Conservation (phyloP, 176 grass and related monocot genomes). For the Hyparrhenia diplandra region DNA sequence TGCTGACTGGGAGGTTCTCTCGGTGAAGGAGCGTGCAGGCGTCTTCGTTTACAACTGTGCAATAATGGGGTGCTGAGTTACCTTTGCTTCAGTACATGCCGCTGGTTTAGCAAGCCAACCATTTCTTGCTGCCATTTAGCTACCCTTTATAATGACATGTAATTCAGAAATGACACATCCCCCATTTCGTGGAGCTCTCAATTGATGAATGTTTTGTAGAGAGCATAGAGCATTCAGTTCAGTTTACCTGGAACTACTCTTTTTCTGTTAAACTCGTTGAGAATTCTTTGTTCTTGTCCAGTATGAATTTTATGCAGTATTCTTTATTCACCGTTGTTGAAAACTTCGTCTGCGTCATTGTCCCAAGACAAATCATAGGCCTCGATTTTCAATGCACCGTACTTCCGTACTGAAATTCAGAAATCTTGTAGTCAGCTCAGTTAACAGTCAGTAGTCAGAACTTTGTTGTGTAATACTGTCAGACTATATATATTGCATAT, state of each 20-base stretch:
- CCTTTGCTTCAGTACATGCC: conserved; percentile 21
- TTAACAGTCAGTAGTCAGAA: neutral
- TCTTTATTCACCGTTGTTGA: conserved; percentile 35
- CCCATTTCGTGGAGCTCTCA: conserved; percentile 42
- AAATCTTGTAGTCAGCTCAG: neutral
- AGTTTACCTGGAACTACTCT: conserved; percentile 52
- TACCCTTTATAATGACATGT: conserved; percentile 47
- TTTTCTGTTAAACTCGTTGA: conserved; percentile 21
- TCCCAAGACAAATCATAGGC: neutral
- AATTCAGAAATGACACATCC: conserved; percentile 53
- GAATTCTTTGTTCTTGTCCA: conserved; percentile 30
- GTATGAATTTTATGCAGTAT: conserved; percentile 33
- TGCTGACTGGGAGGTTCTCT: conserved; percentile 81
- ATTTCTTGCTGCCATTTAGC: conserved; percentile 39
- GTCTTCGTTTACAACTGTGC: conserved; percentile 91
- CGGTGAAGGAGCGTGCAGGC: conserved; percentile 58
- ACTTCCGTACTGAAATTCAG: neutral
- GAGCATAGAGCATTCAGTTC: conserved; percentile 63
- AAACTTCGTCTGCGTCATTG: neutral
- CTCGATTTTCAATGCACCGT: neutral
- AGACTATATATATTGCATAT: neutral
- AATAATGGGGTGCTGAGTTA: conserved; percentile 89
- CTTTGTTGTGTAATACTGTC: neutral
- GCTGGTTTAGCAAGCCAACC: conserved; percentile 25
- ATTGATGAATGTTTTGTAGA: conserved; percentile 40